Conservation (phyloP, 495 filamentous ascomycete genomes). For the Aspergillus kassunensis region DNA sequence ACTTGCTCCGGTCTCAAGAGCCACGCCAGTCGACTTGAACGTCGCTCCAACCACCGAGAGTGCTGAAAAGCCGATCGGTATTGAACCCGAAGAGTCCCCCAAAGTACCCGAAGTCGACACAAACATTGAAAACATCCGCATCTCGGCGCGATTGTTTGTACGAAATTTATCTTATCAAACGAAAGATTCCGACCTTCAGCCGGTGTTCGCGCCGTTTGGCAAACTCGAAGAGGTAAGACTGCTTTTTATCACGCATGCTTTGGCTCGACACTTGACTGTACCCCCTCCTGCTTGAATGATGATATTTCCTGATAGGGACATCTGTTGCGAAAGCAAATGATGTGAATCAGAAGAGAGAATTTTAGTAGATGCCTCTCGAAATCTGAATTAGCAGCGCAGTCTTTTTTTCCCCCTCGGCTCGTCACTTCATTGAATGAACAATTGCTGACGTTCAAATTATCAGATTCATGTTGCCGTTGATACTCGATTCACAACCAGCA, state of each 20-base stretch:
- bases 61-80: neutral
- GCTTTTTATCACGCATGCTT: neutral
- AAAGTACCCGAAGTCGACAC: constrained; percentile 25
- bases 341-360: constrained; percentile 59
- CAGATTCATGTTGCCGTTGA: constrained; percentile 82
- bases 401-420: constrained; percentile 31
- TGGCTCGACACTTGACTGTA: neutral
- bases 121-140: constrained; percentile 42
- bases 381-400: constrained; percentile 46
- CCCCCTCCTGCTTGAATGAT: constrained; percentile 55
- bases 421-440: constrained; percentile 12
- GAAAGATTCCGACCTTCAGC: constrained; percentile 70
- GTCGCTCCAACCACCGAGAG: constrained; percentile 13
- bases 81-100: constrained; percentile 15
- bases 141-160: constrained; percentile 70
- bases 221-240: constrained; percentile 79
- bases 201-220: constrained; percentile 66
- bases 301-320: constrained; percentile 99
- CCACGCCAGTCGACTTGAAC: constrained; percentile 19
- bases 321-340: constrained; percentile 76
- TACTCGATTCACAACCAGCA: constrained; percentile 57
- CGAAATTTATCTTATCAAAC: constrained; percentile 83
- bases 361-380: constrained; percentile 76
- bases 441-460: constrained; percentile 43
- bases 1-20: constrained; percentile 1